Conservation (phyloP, 164 flowering plant genomes). For the Kalanchoe fedtschenkoi region DNA sequence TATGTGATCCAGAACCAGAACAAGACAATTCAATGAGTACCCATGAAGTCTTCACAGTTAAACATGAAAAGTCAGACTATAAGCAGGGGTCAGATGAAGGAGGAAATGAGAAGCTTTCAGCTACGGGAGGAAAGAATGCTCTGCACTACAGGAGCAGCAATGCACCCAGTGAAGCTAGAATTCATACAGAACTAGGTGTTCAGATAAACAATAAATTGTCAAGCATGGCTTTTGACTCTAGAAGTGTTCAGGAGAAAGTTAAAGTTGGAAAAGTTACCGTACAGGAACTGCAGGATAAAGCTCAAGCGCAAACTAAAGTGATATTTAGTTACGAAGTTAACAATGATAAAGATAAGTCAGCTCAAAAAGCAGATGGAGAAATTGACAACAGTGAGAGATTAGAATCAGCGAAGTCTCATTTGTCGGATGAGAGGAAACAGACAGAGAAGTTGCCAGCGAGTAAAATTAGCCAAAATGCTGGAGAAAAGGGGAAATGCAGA, state of each 20-base stretch:
- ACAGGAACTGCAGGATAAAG: background rate
- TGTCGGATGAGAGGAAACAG: constrained; percentile 18
- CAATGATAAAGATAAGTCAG: constrained; percentile 12
- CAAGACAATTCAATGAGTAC: too few relatives aligned
- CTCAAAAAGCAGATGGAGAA: constrained; percentile 14
- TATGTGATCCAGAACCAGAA: background rate
- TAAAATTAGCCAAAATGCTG: constrained; percentile 15
- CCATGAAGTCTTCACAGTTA: background rate
- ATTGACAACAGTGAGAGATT: constrained; percentile 21
- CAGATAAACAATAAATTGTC: background rate
- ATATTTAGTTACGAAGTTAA: constrained; percentile 13
- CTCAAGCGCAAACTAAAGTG: background rate
- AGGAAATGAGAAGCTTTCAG: background rate
- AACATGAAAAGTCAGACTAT: background rate
- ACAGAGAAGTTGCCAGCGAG: constrained; percentile 13
- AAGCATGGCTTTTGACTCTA: background rate
- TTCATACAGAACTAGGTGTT: background rate
- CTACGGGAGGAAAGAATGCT: background rate
- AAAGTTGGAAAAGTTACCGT: background rate
- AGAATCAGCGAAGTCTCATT: constrained; percentile 17
- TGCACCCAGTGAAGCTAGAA: background rate
- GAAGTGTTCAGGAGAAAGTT: background rate
- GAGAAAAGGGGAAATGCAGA: constrained; percentile 21
- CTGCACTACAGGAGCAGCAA: background rate
- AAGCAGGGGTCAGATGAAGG: background rate